Conservation (phyloP, 2,329 filamentous ascomycete species). For the Xylaria sp. region DNA sequence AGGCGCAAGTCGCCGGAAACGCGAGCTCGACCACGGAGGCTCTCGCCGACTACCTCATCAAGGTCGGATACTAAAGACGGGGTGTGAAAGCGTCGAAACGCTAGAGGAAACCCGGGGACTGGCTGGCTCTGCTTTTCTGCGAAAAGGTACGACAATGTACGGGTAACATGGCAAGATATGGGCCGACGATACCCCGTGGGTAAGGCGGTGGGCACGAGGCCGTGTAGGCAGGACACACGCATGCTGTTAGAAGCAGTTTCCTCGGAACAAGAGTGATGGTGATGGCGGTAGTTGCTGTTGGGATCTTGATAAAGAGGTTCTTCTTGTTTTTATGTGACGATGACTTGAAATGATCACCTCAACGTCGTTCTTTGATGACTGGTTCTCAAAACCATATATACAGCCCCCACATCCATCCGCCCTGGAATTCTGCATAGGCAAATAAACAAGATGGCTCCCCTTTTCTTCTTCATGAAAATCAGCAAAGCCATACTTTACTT, state of each 20-base stretch:
- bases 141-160: constrained; percentile 16
- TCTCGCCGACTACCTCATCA: constrained; percentile 87
- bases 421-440: constrained; percentile 52
- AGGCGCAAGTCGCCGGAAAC: constrained; percentile 77
- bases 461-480: constrained; percentile 29
- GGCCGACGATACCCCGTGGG: constrained; percentile 33
- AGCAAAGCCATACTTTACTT: constrained; percentile 25
- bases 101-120: constrained; percentile 13
- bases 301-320: constrained; percentile 33
- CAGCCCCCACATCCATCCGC: constrained; percentile 45
- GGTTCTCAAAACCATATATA: constrained; percentile 41
- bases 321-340: constrained; percentile 31
- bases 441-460: constrained; percentile 37
- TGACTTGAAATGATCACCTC: constrained; percentile 31
- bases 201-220: constrained; percentile 29
- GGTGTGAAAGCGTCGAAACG: constrained; percentile 5
- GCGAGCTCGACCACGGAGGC: constrained; percentile 82
- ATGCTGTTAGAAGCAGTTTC: constrained; percentile 37
- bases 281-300: constrained; percentile 16
- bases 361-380: constrained; percentile 39
- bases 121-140: constrained; percentile 21
- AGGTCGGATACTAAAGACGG: constrained; percentile 72
- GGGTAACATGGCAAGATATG: constrained; percentile 19
- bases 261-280: constrained; percentile 21
- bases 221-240: constrained; percentile 38